Percentiles rank a stretch among this genome's conserved stretches.
These are phyloP conservation scores for Debaryomyces coudertii DNA, from an alignment of 1,139 yeast genomes.

Conservation along the genomic window DNA sequence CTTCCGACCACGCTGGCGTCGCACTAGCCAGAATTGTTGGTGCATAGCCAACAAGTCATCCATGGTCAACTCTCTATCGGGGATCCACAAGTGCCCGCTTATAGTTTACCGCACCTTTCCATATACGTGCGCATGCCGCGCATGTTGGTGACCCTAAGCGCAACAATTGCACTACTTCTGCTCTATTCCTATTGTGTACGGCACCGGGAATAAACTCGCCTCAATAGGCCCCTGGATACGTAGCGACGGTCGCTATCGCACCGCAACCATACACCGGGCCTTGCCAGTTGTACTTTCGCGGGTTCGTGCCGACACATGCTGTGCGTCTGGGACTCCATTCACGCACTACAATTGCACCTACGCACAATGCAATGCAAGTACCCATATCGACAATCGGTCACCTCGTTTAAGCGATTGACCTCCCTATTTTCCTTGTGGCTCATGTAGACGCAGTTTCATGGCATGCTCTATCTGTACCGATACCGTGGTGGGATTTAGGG, in stretches of 20 bases:
- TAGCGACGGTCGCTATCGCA: no score
- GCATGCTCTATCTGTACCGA: not conserved
- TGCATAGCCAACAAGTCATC: not conserved
- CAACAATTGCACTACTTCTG: not conserved
- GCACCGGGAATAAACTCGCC: no score
- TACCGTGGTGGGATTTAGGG: not conserved
- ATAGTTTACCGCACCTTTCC: conserved; percentile 1
- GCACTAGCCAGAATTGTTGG: not conserved
- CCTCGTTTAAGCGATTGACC: conserved; percentile 3
- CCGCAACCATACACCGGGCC: not conserved
- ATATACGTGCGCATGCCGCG: not conserved
- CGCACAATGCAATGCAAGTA: not conserved
- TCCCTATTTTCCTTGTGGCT: not conserved
- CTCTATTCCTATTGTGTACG: no score
- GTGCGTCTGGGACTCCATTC: not conserved
- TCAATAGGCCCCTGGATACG: no score
- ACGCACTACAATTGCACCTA: not conserved
- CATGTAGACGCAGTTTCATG: not conserved
- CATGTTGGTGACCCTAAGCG: not conserved
- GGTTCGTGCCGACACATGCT: not conserved
- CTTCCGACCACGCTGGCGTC: not conserved
- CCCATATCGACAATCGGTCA: not conserved
- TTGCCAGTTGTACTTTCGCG: not conserved
- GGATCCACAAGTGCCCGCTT: not conserved
- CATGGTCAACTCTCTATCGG: not conserved